Conservation (phyloP, 495 filamentous ascomycete genomes). For the Hyaloscypha bicolor region DNA sequence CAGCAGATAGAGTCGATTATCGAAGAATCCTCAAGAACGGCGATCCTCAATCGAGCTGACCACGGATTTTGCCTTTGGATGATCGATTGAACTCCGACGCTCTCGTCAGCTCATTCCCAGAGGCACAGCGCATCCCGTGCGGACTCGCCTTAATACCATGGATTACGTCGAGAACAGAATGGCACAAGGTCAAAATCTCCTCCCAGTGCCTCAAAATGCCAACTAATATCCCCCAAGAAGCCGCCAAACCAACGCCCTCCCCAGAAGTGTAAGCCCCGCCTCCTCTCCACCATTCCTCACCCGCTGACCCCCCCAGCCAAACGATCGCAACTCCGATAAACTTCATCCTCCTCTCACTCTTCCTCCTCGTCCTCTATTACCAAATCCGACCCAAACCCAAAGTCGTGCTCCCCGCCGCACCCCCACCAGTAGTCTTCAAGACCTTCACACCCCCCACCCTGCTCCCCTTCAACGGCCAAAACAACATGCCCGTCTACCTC, state of each 20-base stretch:
- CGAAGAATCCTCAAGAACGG: not conserved
- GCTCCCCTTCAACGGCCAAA: slow-evolving; percentile 81
- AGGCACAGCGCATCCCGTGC: not conserved
- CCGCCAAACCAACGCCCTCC: slow-evolving; percentile 18
- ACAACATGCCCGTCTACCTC: slow-evolving; percentile 78
- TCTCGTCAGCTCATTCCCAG: not conserved
- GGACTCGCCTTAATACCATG: slow-evolving; percentile 37
- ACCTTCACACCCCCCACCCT: slow-evolving; percentile 89
- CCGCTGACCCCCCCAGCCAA: slow-evolving; percentile 44
- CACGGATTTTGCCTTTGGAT: not conserved
- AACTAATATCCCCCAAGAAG: slow-evolving; percentile 34
- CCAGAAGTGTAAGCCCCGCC: slow-evolving; percentile 26
- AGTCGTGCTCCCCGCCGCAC: slow-evolving; percentile 64
- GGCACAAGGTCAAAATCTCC: slow-evolving; percentile 43
- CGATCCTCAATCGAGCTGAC: not conserved
- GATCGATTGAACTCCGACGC: not conserved
- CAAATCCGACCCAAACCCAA: slow-evolving; percentile 60
- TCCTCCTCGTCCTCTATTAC: slow-evolving; percentile 69
- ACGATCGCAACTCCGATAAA: slow-evolving; percentile 78
- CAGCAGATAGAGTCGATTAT: not conserved
- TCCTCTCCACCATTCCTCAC: slow-evolving; percentile 17
- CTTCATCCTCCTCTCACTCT: slow-evolving; percentile 68
- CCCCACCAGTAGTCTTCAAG: slow-evolving; percentile 79
- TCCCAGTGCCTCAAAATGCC: slow-evolving; percentile 13
- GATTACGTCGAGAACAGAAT: slow-evolving; percentile 59